Evolutionary conservation across 371 early-diverging fungal species (phyloP), one percentile per base, ranked within the genome.

Genomic region (Batkoa obscura): DNA sequence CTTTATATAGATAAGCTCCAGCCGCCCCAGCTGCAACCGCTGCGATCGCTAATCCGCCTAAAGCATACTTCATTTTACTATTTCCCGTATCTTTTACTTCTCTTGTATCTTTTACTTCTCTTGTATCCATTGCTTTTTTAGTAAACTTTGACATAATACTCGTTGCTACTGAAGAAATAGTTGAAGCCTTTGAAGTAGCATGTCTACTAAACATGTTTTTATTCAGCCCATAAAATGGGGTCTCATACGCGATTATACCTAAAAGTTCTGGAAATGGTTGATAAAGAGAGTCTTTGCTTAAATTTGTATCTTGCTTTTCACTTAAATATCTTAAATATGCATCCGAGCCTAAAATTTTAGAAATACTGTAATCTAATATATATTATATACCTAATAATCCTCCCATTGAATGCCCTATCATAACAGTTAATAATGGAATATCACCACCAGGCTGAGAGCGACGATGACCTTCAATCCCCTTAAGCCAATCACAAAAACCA

Each of bases 401-500:
- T 37, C 63, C 63, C 63, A 62, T 62, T 3, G 63, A 62, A 43
- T 62, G 63, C 12, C 63, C 59, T 33, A 59, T 2, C 32, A 62
- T 30, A 46, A 59, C 39, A 10, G 58, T 47, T 35, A 33, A 37
- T 12, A 59, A 36, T 33, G 35, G n/a, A 6, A 9, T 9, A 9
- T 48, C 13, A 2, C 48, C n/a, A 33, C 41, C 47, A 10, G 39
- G 9, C 6, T 32, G 35, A 0, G 34, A 23, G 9, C 45, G 34
- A 5, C 54, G 35, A n/a, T 47, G 37, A 33, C 5, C 23, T 17
- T 48, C 39, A 8, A 49, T 36, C 2, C 43, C 51, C 15, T 48
- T 35, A 17, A 62, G 35, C 63, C 63, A 62, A 3, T 2, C 6
- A 46, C 59, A 59, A 45, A 62, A 57, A n/a, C 0, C 46, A 13